Evolutionary conservation across 441 rosid species (phyloP), one percentile per base, ranked within the genome.

Genomic region (Corymbia citriodora): DNA sequence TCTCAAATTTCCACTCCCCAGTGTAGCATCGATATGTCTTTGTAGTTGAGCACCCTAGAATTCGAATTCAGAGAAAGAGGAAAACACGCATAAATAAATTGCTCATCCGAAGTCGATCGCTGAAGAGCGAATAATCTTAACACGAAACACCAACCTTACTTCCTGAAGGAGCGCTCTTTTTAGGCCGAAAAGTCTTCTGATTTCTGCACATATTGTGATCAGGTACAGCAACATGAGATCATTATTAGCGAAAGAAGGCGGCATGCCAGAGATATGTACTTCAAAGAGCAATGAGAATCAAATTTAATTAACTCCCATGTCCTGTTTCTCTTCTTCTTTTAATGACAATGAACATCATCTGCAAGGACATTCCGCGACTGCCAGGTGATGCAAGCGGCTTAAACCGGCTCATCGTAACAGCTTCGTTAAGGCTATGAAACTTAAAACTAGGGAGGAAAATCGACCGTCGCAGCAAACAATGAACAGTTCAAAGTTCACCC

Each of bases 111-210:
- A 79, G 53, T 79, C 8, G 52, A 45, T 25, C 29, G 53, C 2
- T 45, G 54, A 21, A 40, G 45, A 63, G 68, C 2, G 85, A 59
- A 57, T 19, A 5, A 50, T 36, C 65, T 10, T 13, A 54, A 61
- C 53, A 49, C 40, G 29, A 33, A 12, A 19, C 52, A 89, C 90
- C 61, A 90, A 95, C 97, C 97, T 94, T 95, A 86, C 91, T 95
- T 86, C 97, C 96, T 4, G 97, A 94, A 15, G 96, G 97, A 90
- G 96, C 95, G 91, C 92, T 96, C 94, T 96, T 96, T 91, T 96
- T 95, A 23, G 96, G 96, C 88, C 96, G 92, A 83, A 96, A 95
- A 9, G 97, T 96, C 94, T 92, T 96, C 94, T 96, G 97, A 89
- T 95, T 96, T 93, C 97, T 96, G 93, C 90, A 92, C 18, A 87